Evolutionary conservation across 768 basidiomycete species (phyloP).

Genomic region (Brasilioporus rufonigricans): DNA sequence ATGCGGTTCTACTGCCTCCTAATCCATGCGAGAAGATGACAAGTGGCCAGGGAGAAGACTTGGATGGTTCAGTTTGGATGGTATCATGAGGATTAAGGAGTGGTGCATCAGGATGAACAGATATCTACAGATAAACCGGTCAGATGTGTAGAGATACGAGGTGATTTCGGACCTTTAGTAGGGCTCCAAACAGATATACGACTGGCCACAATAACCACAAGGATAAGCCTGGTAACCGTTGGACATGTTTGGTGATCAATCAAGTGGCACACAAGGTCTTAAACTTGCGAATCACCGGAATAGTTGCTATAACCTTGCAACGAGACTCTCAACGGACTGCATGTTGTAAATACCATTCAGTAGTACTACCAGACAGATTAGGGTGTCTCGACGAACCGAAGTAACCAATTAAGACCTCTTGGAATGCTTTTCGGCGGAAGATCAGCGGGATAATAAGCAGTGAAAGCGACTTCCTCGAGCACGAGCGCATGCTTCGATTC

Average conservation of each 20-base stretch:
- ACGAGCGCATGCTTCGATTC: conserved; percentile 42
- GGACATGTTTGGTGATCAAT: neutral
- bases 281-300: conserved; percentile 35
- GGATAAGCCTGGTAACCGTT: conserved; percentile 24
- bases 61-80: neutral
- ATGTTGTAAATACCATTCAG: conserved; percentile 6
- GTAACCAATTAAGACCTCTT: conserved; percentile 54
- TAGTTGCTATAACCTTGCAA: conserved; percentile 50
- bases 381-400: conserved; percentile 41
- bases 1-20: conserved; percentile 67
- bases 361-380: neutral
- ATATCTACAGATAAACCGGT: conserved; percentile 40
- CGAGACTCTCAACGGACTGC: conserved; percentile 42
- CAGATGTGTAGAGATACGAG: neutral
- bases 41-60: conserved; percentile 60
- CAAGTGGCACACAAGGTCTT: neutral
- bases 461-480: conserved; percentile 64
- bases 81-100: conserved; percentile 37
- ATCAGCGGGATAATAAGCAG: conserved; percentile 62
- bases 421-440: conserved; percentile 22
- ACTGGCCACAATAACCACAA: conserved; percentile 41
- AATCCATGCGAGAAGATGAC: conserved; percentile 87
- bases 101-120: conserved; percentile 54
- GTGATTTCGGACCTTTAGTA: conserved; percentile 43
- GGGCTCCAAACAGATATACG: conserved; percentile 47